Conservation (phyloP, 306 rosid genomes). For the Carpinus fangiana region DNA sequence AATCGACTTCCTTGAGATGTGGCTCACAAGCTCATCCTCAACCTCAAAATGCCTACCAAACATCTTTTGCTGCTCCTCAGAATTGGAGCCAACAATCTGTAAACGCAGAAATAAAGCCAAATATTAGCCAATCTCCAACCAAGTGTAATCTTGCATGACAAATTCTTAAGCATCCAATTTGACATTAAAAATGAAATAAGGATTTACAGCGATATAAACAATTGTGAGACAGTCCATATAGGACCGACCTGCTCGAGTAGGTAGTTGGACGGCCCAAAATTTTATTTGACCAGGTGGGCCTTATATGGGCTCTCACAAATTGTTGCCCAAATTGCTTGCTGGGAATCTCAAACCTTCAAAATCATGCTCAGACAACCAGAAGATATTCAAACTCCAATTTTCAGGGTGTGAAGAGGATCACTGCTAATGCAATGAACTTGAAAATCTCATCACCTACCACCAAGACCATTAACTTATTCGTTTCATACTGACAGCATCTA, state of each 20-base stretch:
- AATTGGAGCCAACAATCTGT: slow-evolving; percentile 70
- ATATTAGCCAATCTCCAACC: not conserved
- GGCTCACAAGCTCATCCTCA: slow-evolving; percentile 95
- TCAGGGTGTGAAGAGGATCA: not conserved
- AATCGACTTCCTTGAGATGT: slow-evolving; percentile 78
- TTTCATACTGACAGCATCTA: not conserved
- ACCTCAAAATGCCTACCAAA: slow-evolving; percentile 92
- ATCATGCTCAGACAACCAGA: not conserved
- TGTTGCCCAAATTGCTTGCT: too few relatives aligned
- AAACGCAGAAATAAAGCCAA: slow-evolving; percentile 25
- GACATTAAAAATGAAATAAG: too few relatives aligned
- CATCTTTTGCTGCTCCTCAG: slow-evolving; percentile 98
- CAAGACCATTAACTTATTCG: not conserved
- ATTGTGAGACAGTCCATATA: too few relatives aligned
- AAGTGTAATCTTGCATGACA: not conserved
- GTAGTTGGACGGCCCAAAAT: too few relatives aligned
- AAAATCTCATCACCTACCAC: not conserved
- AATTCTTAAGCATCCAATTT: not conserved
- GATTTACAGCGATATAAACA: too few relatives aligned
- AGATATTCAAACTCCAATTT: not conserved
- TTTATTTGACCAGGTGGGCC: too few relatives aligned
- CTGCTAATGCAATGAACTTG: not conserved
- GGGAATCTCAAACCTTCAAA: too few relatives aligned
- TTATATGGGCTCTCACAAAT: too few relatives aligned
- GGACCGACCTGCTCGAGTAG: too few relatives aligned